Evolutionary conservation across 768 basidiomycete species (phyloP), one percentile per base, ranked within the genome.

Genomic region (Termitomyces eurrhizus): DNA sequence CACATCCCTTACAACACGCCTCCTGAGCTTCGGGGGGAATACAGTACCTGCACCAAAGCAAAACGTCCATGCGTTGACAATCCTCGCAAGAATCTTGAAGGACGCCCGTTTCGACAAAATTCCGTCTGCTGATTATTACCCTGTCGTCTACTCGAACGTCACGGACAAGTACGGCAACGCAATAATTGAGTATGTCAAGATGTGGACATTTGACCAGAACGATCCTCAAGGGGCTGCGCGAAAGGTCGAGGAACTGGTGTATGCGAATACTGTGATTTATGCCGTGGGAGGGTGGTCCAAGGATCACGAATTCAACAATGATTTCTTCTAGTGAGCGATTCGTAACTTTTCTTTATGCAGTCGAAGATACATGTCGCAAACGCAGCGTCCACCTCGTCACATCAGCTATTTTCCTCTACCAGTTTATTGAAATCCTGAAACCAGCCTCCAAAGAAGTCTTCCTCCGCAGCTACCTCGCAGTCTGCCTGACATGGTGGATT

Each of bases 361-460:
- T 8, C 21, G 8, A 21, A 9, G n/a, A 58, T 24, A 9, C 7
- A 29, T 7, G 9, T 55, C 29, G 1, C 6, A 32, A 32, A 53
- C 16, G 42, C 4, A 90, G 87, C 14, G 83, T 87, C 73, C 89
- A 85, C 63, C 72, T 86, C 1, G 80, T 89, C 42, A 92, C 89
- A 0, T 88, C 87, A 4, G 77, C 83, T 4, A 66, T 88, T 24
- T 88, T 89, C 75, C 67, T 88, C 32, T 76, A 83, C 0, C 80
- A 86, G 1, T 59, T 85, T 46, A 64, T 79, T 37, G 75, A 75
- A 0, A 65, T 65, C 37, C 70, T 83, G 53, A 69, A 75, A 6
- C 77, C 76, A 0, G 45, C 69, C 0, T 83, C 82, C 0, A 79
- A 83, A 59, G 74, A 73, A 4, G 70, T 81, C 16, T 74, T 90